Evolutionary conservation across 495 filamentous ascomycete species (phyloP), one percentile per base, ranked within the genome.

Genomic region (Penicillium atrosanguineum): DNA sequence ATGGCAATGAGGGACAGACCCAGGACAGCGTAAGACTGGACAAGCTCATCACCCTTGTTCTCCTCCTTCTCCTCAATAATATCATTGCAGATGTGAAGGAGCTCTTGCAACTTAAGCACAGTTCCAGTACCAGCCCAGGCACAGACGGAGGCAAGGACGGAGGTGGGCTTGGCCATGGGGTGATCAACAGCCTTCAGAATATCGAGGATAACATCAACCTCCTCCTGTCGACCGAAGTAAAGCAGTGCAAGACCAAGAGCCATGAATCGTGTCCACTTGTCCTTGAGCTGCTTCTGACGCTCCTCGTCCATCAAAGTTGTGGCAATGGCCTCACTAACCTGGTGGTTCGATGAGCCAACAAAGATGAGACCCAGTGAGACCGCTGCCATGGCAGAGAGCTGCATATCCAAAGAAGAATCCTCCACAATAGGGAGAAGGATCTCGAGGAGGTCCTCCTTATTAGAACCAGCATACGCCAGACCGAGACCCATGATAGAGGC

Each of bases 261-360:
- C 80, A 97, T 87, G 73, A 99, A 99, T 3, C 93, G 83, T 20
- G 90, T 90, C 94, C 94, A 99, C 71, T 97, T 99, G 68, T 96
- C 89, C 60, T 94, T 96, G 34, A 97, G 80, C 62, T 94, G 89
- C 59, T 83, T 82, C 63, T 85, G 83, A 19, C 92, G 83, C 23
- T 96, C 91, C 50, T 95, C 90, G 53, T 97, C 93, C 69, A 97
- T 82, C 40, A 99, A 77, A 2, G 95, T 95, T 38, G 85, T 87
- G 47, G 97, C 82, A 46, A 97, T 91, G 7, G 90, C 87, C 71
- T 92, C 87, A 53, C 85, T 91, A 46, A 96, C 88, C 57, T 92
- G 88, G 44, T 89, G 83, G 63, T 97, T 85, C 16, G 89, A 89
- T 2, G 91, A 95, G 45, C 94, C 94, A 59, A 99, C 90, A 62